phyloP scores from a whole-genome alignment of 2,329 filamentous ascomycete genomes.

The Alternaria sp. region DNA sequence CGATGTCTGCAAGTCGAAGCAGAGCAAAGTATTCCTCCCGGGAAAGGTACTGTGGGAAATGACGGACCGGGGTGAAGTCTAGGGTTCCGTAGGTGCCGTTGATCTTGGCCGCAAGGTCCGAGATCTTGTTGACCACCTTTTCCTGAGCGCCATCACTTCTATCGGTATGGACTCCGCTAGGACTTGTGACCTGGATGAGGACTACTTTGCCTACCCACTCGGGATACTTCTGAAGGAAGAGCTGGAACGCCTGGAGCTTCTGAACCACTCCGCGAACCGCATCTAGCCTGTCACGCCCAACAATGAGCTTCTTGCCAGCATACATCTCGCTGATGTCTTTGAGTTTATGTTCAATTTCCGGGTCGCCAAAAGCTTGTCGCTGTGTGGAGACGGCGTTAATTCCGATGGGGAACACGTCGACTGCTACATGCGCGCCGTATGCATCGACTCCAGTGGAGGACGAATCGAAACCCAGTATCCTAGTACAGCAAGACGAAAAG shows the following conservation, averaged over 20 bases:
- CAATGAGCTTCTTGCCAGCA: slow-evolving; percentile 90
- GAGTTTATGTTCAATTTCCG: slow-evolving; percentile 74
- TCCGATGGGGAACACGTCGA: slow-evolving; percentile 93
- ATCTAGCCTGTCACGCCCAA: slow-evolving; percentile 91
- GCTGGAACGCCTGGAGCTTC: slow-evolving; percentile 92
- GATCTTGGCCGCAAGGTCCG: slow-evolving; percentile 87
- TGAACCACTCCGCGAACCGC: slow-evolving; percentile 93
- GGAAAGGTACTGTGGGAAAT: slow-evolving; percentile 91
- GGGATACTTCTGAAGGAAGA: slow-evolving; percentile 87
- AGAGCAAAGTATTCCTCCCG: slow-evolving; percentile 93
- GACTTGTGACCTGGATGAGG: slow-evolving; percentile 92
- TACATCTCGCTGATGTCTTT: slow-evolving; percentile 77
- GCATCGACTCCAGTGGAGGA: slow-evolving; percentile 85
- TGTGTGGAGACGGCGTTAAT: slow-evolving; percentile 87
- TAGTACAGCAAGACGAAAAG: slow-evolving; percentile 91
- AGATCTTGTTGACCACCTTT: slow-evolving; percentile 86
- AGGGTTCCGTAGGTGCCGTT: slow-evolving; percentile 89
- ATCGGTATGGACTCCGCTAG: slow-evolving; percentile 79
- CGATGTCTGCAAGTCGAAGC: slow-evolving; percentile 87
- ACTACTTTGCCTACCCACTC: slow-evolving; percentile 93
- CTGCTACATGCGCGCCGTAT: slow-evolving; percentile 85
- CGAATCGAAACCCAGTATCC: slow-evolving; percentile 88
- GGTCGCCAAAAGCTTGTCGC: slow-evolving; percentile 72
- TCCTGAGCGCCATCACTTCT: slow-evolving; percentile 72
- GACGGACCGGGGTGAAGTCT: slow-evolving; percentile 87